These are phyloP conservation scores for Euphrasia confusa DNA, from an alignment of 257 asterid species.

Conservation along the genomic window DNA sequence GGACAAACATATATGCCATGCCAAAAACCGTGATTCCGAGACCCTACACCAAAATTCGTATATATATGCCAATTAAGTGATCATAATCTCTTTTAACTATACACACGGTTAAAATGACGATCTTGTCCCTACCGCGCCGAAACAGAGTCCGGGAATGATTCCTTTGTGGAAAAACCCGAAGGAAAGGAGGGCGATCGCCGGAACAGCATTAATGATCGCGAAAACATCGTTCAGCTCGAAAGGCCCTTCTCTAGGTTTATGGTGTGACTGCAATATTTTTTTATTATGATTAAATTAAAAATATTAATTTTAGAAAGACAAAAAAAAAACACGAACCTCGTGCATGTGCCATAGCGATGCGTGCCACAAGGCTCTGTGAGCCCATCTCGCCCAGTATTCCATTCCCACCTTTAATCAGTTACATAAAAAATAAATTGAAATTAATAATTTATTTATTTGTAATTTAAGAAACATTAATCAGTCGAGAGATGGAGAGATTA, in stretches of 20 bases:
- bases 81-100: too few relatives aligned
- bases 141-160: conserved; percentile 85
- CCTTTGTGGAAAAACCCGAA: conserved; percentile 92
- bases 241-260: conserved; percentile 93
- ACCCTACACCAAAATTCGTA: conserved; percentile 42
- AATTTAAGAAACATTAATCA: background rate
- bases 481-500: conserved; percentile 30
- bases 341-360: conserved; percentile 99
- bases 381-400: conserved; percentile 99
- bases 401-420: conserved; percentile 66
- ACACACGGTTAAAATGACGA: too few relatives aligned
- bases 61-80: too few relatives aligned
- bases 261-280: conserved; percentile 82
- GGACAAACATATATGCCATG: conserved; percentile 98
- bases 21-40: conserved; percentile 93
- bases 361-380: conserved; percentile 95
- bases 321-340: conserved; percentile 35
- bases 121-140: conserved; percentile 48
- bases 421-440: background rate
- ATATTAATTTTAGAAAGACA: background rate
- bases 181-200: conserved; percentile 86
- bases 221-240: conserved; percentile 89
- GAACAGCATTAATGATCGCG: conserved; percentile 84
- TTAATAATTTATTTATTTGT: background rate
- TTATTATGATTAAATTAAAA: background rate